Base-by-base conservation (phyloP, 345 rosid genomes). In the Gossypioides kirkii region DNA sequence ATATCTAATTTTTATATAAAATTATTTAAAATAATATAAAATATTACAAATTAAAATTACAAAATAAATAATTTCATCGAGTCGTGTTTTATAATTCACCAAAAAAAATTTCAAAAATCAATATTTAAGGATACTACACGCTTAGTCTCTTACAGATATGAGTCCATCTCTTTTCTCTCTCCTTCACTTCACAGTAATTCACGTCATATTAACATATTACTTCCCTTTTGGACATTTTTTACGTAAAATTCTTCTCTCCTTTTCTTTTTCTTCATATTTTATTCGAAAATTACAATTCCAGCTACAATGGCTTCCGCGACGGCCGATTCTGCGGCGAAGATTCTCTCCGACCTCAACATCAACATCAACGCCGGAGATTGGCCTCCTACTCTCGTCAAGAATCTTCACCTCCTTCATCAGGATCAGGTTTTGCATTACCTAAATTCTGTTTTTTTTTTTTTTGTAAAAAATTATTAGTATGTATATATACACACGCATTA, bases 321-420 rank as follows among this genome's bases (percentile, higher is more conserved):
- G 72, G 73, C 80, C 87, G 98, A 74, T 90, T 74, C 70, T 8
- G 61, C 71, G 46, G 74, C 82, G 16, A 79, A 78, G 20, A 59
- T 49, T 25, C 79, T 85, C 72, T 79, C 89, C 18, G 69, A 75
- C 25, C 84, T 84, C 69, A 75, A 54, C 61, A 67, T 84, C 69
- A 75, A 54, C 61, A 67, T 81, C 77, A 56, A 66, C 66, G 82
- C 73, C 59, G 86, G 73, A 28, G 20, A 68, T 69, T 85, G 71
- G 85, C 87, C 85, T 16, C 89, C 94, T 46, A 75, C 84, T 79
- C 59, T 54, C 8, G 26, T 54, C 59, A 54, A 54, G 12, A 54
- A 20, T 54, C 59, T 20, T 4, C 59, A 54, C 59, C 23, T 54
- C 23, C 23, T 59, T 23, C 32, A 22, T 56, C 61, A 32, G 61